Base-by-base conservation (phyloP, 106 monocot species). In the Acanthochlamys bracteata region DNA sequence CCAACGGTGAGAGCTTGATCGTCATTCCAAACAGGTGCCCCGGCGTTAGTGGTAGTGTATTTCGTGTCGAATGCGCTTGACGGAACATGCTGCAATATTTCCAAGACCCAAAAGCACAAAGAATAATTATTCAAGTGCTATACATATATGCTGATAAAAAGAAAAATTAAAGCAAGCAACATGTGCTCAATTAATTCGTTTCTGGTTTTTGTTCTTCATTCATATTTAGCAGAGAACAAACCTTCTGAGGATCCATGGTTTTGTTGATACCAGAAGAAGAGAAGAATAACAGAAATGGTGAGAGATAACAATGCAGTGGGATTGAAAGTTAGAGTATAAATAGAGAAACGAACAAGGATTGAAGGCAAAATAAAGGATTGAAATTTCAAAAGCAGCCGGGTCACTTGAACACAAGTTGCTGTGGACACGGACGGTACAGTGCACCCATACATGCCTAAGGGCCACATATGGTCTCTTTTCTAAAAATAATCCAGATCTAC, bases 1-100 rank as follows among this genome's bases (percentile, higher is more conserved):
- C 87, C 87, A 0, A 88, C 87, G 0, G 87, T 88, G 47, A 88
- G 87, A 0, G 87, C 83, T 62, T 80, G 77, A 41, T 88, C 80
- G 57, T 88, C 87, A 43, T 88, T 88, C 87, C 87, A 88, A 0
- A 88, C 87, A 0, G 87, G 80, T 0, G 39, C 87, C 17, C 87
- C 87, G 4, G 83, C 87, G 59, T 83, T 88, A 26, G 87, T 88
- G 43, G 87, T 88, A 9, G 83, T 88, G 69, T 66, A 77, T 24
- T 66, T 66, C 39, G 83, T 80, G 80, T 88, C 80, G 25, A 66
- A 74, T 2, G 70, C 21, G 66, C 80, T 88, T 42, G 87, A 88
- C 12, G 87, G 87, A 13, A 66, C 66, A n/a, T 66, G 66, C 66
- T 66, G 66, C 24, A 66, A 24, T 25, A 59, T 25, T 59, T 24